Evolutionary conservation across 2,329 filamentous ascomycete genomes (phyloP).

Genomic region (Fusarium hainanense): DNA sequence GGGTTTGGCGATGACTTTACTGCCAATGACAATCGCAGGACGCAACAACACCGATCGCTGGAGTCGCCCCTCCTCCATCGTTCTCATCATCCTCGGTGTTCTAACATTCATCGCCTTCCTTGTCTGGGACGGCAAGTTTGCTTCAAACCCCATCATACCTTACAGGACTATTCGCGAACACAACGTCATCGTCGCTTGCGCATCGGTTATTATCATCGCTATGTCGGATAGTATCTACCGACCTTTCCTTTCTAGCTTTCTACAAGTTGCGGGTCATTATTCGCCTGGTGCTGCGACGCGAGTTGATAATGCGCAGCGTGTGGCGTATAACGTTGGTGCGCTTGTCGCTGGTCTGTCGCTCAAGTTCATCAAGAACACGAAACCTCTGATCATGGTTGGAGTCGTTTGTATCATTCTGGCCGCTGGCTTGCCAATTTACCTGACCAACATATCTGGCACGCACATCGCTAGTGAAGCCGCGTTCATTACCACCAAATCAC

Average conservation of each 20-base stretch:
- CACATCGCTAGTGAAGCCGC: slow-evolving; percentile 32
- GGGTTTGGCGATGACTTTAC: slow-evolving; percentile 30
- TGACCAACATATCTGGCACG: slow-evolving; percentile 30
- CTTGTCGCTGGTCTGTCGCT: slow-evolving; percentile 6
- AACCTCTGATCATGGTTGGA: slow-evolving; percentile 29
- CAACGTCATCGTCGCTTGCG: slow-evolving; percentile 33
- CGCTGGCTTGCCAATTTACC: slow-evolving; percentile 27
- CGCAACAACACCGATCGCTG: slow-evolving; percentile 31
- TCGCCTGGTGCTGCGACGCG: slow-evolving; percentile 30
- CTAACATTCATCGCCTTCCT: slow-evolving; percentile 19
- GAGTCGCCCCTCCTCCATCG: slow-evolving; percentile 27
- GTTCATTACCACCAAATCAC: slow-evolving; percentile 28
- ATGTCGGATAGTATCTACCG: slow-evolving; percentile 38
- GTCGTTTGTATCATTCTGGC: slow-evolving; percentile 27
- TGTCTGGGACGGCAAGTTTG: slow-evolving; percentile 28
- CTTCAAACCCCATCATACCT: slow-evolving; percentile 23
- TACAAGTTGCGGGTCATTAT: slow-evolving; percentile 26
- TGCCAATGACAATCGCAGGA: slow-evolving; percentile 33
- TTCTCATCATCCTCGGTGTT: slow-evolving; percentile 22
- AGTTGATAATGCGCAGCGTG: slow-evolving; percentile 30
- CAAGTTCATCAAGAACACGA: slow-evolving; percentile 33
- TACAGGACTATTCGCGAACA: slow-evolving; percentile 35
- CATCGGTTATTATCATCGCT: slow-evolving; percentile 23
- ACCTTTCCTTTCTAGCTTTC: slow-evolving; percentile 27
- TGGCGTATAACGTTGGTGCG: slow-evolving; percentile 26